Evolutionary conservation across 1,284 basidiomycete genomes (phyloP).

Genomic region (Inonotus obliquus): DNA sequence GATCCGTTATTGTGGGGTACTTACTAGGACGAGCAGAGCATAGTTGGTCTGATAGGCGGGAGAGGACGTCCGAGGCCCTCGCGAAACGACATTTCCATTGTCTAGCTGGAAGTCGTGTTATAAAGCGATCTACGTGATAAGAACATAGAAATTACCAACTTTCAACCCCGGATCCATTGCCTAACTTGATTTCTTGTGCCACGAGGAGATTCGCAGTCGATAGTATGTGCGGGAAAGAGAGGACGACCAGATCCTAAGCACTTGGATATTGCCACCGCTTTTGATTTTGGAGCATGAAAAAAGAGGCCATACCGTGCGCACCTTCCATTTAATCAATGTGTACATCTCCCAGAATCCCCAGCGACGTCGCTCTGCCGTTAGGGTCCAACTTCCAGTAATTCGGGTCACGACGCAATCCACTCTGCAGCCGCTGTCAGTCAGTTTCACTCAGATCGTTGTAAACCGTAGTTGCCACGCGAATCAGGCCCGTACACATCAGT

Average conservation of each 20-base stretch:
- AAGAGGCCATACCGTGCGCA: not conserved
- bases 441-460: not conserved
- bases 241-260: conserved; percentile 8
- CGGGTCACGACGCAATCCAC: conserved; percentile 25
- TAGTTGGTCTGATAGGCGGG: conserved; percentile 12
- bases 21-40: conserved; percentile 15
- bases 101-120: not conserved
- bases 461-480: conserved; percentile 18
- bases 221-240: not conserved
- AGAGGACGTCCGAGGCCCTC: conserved; percentile 12
- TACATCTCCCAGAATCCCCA: conserved; percentile 27
- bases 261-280: not conserved
- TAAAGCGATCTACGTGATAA: not conserved
- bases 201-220: conserved; percentile 13
- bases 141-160: conserved; percentile 6
- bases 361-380: conserved; percentile 23
- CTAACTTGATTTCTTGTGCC: not conserved
- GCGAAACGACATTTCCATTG: conserved; percentile 19
- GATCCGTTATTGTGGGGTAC: conserved; percentile 19
- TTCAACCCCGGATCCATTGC: conserved; percentile 1
- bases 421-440: conserved; percentile 1
- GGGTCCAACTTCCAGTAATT: conserved; percentile 23
- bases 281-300: not conserved
- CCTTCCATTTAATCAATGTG: not conserved
- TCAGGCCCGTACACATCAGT: conserved; percentile 8